Base-by-base conservation (phyloP, 495 filamentous ascomycete genomes). In the Hypoxylon perforatum region DNA sequence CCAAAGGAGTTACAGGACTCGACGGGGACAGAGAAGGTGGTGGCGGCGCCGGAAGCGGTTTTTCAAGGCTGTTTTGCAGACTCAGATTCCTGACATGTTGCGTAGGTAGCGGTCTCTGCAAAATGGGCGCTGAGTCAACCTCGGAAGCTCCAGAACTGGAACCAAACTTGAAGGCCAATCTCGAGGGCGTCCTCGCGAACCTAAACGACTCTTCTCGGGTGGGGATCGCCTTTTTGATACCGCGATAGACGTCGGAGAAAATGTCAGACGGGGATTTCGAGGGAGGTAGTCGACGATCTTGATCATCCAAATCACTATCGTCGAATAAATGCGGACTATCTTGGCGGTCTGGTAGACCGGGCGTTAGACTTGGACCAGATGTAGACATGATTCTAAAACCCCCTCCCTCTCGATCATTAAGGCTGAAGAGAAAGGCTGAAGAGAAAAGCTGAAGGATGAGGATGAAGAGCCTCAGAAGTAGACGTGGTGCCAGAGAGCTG, bases 21-120 rank as follows among this genome's bases (percentile, higher is more conserved):
- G 69, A 56, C 1, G 76, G 78, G 1, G 79, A 80, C 11, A 78
- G 71, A 54, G 73, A 69, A 14, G 76, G 73, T 48, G 78, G 78
- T 15, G 81, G 80, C 17, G 78, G 78, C 59, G 83, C 80, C 46
- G 82, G 83, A 41, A 84, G 69, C 33, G 83, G 82, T 68, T 86
- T 85, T 49, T 79, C 78, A 53, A 81, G 79, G 70, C 79, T 83
- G 52, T 82, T 74, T 47, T 83, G 78, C 19, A 82, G 72, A 57
- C 81, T 86, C 70, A 80, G 48, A 60, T 77, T 81, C 25, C 80
- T 74, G 39, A 70, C 82, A 86, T 85, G 82, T 57, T 80, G 76
- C 52, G 60, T 57, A 25, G 63, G 63, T 33, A 61, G 68, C 22
- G 70, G 57, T 48, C 57, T 67, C 35, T 56, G 48, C 55, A 57